Evolutionary conservation across 106 monocot species (phyloP), one percentile per base, ranked within the genome.

Genomic region (Allium fistulosum): DNA sequence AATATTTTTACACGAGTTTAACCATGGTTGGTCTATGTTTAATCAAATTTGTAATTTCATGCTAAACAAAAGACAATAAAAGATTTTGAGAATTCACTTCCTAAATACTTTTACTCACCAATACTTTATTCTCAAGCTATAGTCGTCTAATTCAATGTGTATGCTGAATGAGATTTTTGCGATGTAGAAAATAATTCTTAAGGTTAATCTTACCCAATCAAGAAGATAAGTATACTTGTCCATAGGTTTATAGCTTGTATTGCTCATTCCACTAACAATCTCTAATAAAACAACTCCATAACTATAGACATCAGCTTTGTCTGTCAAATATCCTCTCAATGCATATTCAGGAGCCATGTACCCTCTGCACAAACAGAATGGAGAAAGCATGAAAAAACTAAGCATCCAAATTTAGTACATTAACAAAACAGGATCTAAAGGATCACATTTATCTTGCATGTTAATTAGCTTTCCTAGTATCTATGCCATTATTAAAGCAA

Each of bases 301-400:
- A 55, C 75, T 72, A 55, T 83, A 83, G 66, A 83, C 72, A 69
- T 83, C 83, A 53, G 79, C 83, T 80, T 83, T 83, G 57, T 66
- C 63, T 9, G 83, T 83, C 55, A 83, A 72, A 46, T 75, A 76
- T 45, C 83, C 83, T 57, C 79, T 75, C 61, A 72, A 72, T 51
- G 79, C 79, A 72, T 83, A 83, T 69, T 78, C 82, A 10, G 82
- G 82, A 55, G 82, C 78, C 78, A 83, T 83, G 48, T 83, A 83
- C 56, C 82, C 79, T 13, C 79, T 79, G 72, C 45, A 63, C 51
- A 27, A 75, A 37, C 16, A 10, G 61, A 26, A 28, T 48, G 64
- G 48, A 6, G 48, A 6, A 59, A 26, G 63, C 26, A 26, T 58
- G 51, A 66, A 45, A 47, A 37, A 37, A 37, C 14, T 26, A 55